Conservation (phyloP, 164 flowering plant genomes). For the Brasenia schreberi region DNA sequence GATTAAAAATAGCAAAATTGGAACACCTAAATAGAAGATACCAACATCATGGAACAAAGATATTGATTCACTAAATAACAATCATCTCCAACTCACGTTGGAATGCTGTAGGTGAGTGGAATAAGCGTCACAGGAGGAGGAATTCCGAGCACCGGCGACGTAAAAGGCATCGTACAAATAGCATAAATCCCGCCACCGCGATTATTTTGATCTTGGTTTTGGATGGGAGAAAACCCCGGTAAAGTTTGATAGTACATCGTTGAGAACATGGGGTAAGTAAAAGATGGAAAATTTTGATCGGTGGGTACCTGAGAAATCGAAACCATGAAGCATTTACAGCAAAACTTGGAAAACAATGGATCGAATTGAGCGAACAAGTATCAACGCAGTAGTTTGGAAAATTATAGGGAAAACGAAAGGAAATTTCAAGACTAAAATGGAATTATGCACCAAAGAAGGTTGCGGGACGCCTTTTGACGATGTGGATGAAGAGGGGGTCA, state of each 20-base stretch:
- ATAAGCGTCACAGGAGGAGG: slow-evolving; percentile 48
- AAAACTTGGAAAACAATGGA: too few species aligned
- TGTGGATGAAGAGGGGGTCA: slow-evolving; percentile 2
- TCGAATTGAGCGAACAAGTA: too few species aligned
- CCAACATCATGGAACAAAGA: too few species aligned
- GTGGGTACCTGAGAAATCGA: slow-evolving; percentile 17
- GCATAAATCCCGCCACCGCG: slow-evolving; percentile 89
- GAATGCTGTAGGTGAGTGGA: slow-evolving; percentile 57
- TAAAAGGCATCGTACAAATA: slow-evolving; percentile 52
- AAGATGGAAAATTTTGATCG: slow-evolving; percentile 11
- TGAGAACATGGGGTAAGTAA: slow-evolving; percentile 39
- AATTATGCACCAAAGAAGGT: slow-evolving; percentile 8
- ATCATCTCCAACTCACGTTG: slow-evolving; percentile 46
- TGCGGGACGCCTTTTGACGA: slow-evolving; percentile 3
- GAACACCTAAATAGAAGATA: too few species aligned
- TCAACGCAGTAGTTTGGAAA: too few species aligned
- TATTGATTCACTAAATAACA: too few species aligned
- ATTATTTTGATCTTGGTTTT: slow-evolving; percentile 47
- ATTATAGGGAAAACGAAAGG: not conserved
- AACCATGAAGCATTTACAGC: not conserved
- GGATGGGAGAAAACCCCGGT: slow-evolving; percentile 36
- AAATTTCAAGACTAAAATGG: not conserved
- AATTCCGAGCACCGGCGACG: slow-evolving; percentile 46
- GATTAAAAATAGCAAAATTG: too few species aligned
- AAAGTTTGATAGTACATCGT: slow-evolving; percentile 49